Conservation (phyloP, 2,329 filamentous ascomycete species). For the Hypoxylon rubiginosum region DNA sequence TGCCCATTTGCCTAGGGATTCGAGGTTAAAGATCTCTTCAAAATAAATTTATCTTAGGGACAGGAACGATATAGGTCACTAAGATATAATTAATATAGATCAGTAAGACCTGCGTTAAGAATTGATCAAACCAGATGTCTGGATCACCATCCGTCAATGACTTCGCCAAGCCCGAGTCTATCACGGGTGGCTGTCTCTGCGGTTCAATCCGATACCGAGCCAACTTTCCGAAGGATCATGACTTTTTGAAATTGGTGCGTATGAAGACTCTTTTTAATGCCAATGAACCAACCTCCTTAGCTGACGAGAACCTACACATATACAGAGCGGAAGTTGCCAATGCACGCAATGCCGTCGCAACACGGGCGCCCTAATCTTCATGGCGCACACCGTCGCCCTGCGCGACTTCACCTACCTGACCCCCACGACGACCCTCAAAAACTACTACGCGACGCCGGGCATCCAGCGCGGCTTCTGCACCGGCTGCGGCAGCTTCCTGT, state of each 20-base stretch:
- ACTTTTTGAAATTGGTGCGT: slow-evolving; percentile 54
- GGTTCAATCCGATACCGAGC: slow-evolving; percentile 63
- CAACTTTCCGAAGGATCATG: slow-evolving; percentile 60
- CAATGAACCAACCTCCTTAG: background rate
- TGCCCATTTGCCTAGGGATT: background rate
- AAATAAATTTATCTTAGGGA: background rate
- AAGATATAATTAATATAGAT: background rate
- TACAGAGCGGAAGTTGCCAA: slow-evolving; percentile 62
- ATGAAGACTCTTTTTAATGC: background rate
- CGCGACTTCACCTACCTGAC: slow-evolving; percentile 54
- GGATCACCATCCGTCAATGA: slow-evolving; percentile 31
- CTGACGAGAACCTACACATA: slow-evolving; percentile 2
- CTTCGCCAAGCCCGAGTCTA: slow-evolving; percentile 52
- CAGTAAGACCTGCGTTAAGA: background rate
- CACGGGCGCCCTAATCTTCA: slow-evolving; percentile 62
- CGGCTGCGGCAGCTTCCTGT: slow-evolving; percentile 64
- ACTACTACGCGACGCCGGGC: slow-evolving; percentile 57
- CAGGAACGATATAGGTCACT: background rate
- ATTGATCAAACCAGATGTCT: slow-evolving; percentile 25
- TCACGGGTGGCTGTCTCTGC: slow-evolving; percentile 68
- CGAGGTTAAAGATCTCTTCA: background rate
- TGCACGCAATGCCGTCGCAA: slow-evolving; percentile 69
- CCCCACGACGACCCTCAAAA: slow-evolving; percentile 52
- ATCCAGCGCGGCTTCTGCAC: slow-evolving; percentile 63
- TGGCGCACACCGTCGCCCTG: slow-evolving; percentile 56